Conservation (phyloP, 2,329 filamentous ascomycete genomes). For the Colletotrichum simmondsii region DNA sequence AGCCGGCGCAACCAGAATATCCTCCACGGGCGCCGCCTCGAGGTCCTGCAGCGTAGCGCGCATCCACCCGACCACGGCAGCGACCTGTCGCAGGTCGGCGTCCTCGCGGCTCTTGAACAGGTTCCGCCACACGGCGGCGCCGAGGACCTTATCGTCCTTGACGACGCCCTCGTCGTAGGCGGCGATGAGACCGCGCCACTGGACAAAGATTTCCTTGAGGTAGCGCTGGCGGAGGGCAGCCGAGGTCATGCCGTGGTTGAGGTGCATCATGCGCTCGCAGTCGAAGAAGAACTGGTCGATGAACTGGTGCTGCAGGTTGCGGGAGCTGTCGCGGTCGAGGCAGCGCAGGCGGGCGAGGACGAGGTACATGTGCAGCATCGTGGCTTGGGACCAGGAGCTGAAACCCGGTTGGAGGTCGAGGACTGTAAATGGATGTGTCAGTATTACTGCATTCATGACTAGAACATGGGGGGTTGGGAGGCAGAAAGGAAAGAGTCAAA, state of each 20-base stretch:
- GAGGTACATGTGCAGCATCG: conserved; percentile 96
- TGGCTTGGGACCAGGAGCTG: conserved; percentile 94
- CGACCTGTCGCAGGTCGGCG: conserved; percentile 60
- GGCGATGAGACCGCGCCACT: conserved; percentile 88
- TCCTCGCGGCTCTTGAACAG: conserved; percentile 78
- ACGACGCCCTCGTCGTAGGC: conserved; percentile 86
- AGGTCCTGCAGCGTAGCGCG: conserved; percentile 58
- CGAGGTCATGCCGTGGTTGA: conserved; percentile 77
- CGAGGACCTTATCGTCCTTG: conserved; percentile 81
- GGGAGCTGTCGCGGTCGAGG: conserved; percentile 75
- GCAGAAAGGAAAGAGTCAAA: conserved; percentile 17
- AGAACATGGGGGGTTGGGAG: no score
- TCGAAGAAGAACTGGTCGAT: conserved; percentile 96
- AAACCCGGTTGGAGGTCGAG: conserved; percentile 87
- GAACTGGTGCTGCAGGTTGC: conserved; percentile 87
- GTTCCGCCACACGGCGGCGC: conserved; percentile 91
- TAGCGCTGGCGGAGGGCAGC: conserved; percentile 70
- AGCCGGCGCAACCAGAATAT: conserved; percentile 48
- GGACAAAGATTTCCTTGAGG: conserved; percentile 89
- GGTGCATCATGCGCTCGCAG: conserved; percentile 85
- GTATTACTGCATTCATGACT: no score
- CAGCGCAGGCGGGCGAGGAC: conserved; percentile 85
- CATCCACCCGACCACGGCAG: conserved; percentile 69
- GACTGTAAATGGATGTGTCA: conserved; percentile 58
- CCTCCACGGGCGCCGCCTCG: conserved; percentile 61